Evolutionary conservation across 2,329 filamentous ascomycete genomes (phyloP).

Genomic region (Pseudocercospora macadamiae): DNA sequence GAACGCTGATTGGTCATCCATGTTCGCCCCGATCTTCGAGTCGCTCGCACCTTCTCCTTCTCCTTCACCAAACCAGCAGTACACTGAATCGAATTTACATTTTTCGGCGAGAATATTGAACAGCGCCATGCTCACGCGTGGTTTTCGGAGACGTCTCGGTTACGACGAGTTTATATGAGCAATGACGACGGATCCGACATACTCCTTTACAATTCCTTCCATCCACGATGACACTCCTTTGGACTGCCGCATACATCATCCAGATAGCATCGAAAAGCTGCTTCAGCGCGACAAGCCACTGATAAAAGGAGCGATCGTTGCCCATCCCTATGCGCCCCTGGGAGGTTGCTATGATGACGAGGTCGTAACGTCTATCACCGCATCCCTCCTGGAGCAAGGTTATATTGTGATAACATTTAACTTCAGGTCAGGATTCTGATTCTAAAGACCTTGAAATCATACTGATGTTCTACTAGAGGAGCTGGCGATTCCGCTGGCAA

Average conservation of each 20-base stretch:
- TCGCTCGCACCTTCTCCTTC: too few species aligned
- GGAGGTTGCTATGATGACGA: conserved; percentile 85
- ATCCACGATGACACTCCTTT: conserved; percentile 76
- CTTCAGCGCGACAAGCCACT: background rate
- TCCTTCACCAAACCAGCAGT: too few species aligned
- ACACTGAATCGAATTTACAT: too few species aligned
- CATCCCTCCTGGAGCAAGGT: conserved; percentile 67
- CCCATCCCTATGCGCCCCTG: conserved; percentile 87
- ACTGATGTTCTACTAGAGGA: conserved; percentile 60
- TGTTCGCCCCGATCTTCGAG: too few species aligned
- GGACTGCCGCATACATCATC: conserved; percentile 80
- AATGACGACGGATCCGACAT: conserved; percentile 19
- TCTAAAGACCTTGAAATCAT: background rate
- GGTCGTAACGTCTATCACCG: conserved; percentile 68
- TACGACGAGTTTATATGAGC: too few species aligned
- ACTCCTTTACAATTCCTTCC: conserved; percentile 76
- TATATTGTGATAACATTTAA: conserved; percentile 88
- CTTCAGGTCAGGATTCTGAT: conserved; percentile 69
- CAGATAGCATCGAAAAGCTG: conserved; percentile 18
- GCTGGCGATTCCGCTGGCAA: conserved; percentile 72
- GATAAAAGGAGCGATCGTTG: conserved; percentile 64
- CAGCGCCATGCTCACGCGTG: too few species aligned
- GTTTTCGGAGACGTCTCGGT: too few species aligned
- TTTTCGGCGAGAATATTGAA: too few species aligned
- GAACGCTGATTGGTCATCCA: too few species aligned